These are phyloP conservation scores for Globisporangium radiosum DNA, from an alignment of 352 stramenopile species.

Conservation along the genomic window DNA sequence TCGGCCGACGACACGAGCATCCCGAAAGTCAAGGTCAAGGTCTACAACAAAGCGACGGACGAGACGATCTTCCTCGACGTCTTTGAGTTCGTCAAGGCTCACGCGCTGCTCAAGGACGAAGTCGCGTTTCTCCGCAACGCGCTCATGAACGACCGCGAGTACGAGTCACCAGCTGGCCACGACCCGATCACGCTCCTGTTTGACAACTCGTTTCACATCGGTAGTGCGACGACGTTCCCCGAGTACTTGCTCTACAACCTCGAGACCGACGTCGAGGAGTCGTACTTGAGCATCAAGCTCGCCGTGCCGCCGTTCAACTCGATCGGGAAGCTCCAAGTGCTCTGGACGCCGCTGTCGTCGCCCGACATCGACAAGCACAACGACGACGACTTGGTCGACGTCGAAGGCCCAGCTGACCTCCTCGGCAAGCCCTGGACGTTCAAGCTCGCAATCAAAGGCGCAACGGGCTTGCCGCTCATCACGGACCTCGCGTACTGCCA, in stretches of 20 bases:
- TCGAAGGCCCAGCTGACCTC: conserved; percentile 68
- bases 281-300: conserved; percentile 87
- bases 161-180: conserved; percentile 76
- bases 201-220: conserved; percentile 90
- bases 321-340: conserved; percentile 89
- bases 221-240: conserved; percentile 88
- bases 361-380: conserved; percentile 61
- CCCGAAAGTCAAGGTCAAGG: conserved; percentile 89
- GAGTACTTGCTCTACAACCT: conserved; percentile 91
- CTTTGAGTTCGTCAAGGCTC: conserved; percentile 90
- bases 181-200: conserved; percentile 91
- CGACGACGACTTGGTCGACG: conserved; percentile 60
- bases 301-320: conserved; percentile 89
- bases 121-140: conserved; percentile 89
- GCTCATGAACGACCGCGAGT: conserved; percentile 83
- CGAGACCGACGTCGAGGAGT: conserved; percentile 87
- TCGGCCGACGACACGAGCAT: conserved; percentile 47
- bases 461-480: conserved; percentile 81
- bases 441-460: conserved; percentile 78
- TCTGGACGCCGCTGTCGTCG: conserved; percentile 83
- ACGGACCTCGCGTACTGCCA: conserved; percentile 89
- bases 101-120: conserved; percentile 80
- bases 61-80: conserved; percentile 91
- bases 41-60: conserved; percentile 83
- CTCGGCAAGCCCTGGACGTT: conserved; percentile 90